These are phyloP conservation scores for Diversispora eburnea DNA, from an alignment of 192 early-diverging fungal genomes.

Conservation along the genomic window DNA sequence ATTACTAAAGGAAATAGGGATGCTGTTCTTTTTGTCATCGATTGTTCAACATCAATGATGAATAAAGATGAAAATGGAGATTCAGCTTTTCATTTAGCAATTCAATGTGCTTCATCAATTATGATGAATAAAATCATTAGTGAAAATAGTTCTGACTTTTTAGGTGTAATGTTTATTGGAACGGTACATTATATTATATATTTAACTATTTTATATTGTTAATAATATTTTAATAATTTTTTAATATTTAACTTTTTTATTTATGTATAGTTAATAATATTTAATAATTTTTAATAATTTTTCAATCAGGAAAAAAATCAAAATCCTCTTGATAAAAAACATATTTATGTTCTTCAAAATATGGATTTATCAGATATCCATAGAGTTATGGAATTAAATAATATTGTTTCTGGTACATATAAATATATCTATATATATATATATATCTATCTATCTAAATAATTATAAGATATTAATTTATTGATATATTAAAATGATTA, in stretches of 20 bases:
- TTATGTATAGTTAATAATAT: too few species aligned
- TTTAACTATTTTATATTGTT: too few species aligned
- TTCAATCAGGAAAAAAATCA: slow-evolving; percentile 35
- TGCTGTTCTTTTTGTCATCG: slow-evolving; percentile 51
- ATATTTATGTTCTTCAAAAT: slow-evolving; percentile 60
- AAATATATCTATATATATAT: slow-evolving; percentile 16
- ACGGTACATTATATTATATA: slow-evolving; percentile 36
- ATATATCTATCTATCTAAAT: too few species aligned
- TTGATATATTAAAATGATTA: neutral
- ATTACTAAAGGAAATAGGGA: slow-evolving; percentile 34
- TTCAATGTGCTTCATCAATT: slow-evolving; percentile 38
- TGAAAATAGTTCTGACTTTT: slow-evolving; percentile 34
- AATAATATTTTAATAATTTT: too few species aligned
- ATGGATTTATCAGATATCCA: slow-evolving; percentile 58
- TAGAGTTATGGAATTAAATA: slow-evolving; percentile 58
- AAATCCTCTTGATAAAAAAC: slow-evolving; percentile 54
- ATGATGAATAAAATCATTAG: slow-evolving; percentile 45
- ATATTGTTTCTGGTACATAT: slow-evolving; percentile 48
- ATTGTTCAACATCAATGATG: slow-evolving; percentile 47
- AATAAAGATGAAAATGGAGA: slow-evolving; percentile 33
- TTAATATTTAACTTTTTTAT: too few species aligned
- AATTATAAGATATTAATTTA: slow-evolving; percentile 26
- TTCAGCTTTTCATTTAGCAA: slow-evolving; percentile 40
- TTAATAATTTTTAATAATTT: too few species aligned
- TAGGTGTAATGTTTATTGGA: slow-evolving; percentile 47